phyloP scores from a whole-genome alignment of 305 asterid species.

The Solanum hybrid region DNA sequence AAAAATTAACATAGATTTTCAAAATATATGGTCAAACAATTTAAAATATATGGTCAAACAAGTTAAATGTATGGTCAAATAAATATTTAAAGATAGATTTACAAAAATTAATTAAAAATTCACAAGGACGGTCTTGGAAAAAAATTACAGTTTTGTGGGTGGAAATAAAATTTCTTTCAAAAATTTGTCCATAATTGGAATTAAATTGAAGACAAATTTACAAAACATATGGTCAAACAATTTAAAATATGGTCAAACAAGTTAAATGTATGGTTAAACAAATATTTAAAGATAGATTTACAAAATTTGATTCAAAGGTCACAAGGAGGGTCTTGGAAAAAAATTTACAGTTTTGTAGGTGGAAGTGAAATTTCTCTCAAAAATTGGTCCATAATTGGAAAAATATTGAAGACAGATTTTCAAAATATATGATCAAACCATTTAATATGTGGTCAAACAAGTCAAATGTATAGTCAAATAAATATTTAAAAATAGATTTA shows the following conservation, averaged over 20 bases:
- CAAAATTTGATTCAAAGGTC: neutral
- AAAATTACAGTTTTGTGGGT: no score
- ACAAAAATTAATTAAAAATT: no score
- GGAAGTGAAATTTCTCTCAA: neutral
- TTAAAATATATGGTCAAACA: neutral
- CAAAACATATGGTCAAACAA: neutral
- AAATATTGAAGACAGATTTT: fast-evolving
- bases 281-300: neutral
- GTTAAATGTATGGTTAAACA: neutral
- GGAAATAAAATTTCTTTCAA: no score
- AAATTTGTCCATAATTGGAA: no score
- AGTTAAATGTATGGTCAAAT: neutral
- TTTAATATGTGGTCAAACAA: neutral
- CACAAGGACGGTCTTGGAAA: neutral
- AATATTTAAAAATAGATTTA: neutral
- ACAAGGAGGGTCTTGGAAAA: neutral
- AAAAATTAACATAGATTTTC: no score
- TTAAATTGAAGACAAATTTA: neutral
- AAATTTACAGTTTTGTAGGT: neutral
- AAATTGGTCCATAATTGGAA: neutral
- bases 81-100: neutral
- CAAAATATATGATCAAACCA: neutral
- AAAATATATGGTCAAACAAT: neutral
- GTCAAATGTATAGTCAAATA: neutral
- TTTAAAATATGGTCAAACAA: neutral